Evolutionary conservation across 164 flowering plant species (phyloP), one percentile per base, ranked within the genome.

Genomic region (Chimonanthus salicifolius): DNA sequence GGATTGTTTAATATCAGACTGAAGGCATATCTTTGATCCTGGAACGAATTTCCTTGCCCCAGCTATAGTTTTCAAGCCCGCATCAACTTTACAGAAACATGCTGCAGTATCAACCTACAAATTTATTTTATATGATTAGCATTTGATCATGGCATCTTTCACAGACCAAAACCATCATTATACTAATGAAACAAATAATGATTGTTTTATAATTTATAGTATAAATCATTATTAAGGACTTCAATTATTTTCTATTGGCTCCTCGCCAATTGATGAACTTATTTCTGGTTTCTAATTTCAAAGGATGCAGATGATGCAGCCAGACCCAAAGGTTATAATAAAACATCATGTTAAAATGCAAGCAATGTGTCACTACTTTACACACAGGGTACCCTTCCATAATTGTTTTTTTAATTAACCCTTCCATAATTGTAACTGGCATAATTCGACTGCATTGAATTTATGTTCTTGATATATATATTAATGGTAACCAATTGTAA

Each of bases 31-130:
- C 80, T 85, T 90, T 78, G 95, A 50, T 46, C 94, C 90, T 15
- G 95, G 91, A 43, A 92, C 95, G 79, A 80, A 90, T 71, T 71
- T 92, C 82, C 79, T 89, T 45, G 94, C 92, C 58, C 97, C 97
- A 66, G 90, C 87, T 73, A 92, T 89, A 7, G 93, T 92, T 85
- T 89, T 92, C 64, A 90, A 85, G 71, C 94, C 89, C 6, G 88
- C 87, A 75, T 90, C 92, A 67, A 90, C 95, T 87, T 88, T 85
- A 80, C 97, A 92, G 50, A 89, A 78, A 80, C 97, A 92, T 68
- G 91, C 86, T 64, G 89, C 84, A 47, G 94, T 77, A 80, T 90
- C 97, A 77, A 92, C 94, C 97, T 90, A 88, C 68, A 80, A 73
- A 16, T 75, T 15, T 21, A 7, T 66, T 45, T 44, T 45, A 66